Conservation (phyloP, 108 stramenopile genomes). For the Nitzschia sp. region DNA sequence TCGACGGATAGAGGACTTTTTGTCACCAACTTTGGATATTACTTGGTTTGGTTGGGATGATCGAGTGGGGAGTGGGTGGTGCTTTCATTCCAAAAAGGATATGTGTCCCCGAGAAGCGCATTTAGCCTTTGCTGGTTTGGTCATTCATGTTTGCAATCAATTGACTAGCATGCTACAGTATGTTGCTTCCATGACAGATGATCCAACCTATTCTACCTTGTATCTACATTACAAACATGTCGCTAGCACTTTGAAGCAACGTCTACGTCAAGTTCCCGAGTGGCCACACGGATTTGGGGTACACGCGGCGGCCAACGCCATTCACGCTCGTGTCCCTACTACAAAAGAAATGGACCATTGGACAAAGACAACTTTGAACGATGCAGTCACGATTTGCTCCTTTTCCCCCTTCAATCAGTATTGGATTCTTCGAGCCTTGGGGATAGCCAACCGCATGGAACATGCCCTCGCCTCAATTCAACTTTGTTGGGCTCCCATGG, state of each 20-base stretch:
- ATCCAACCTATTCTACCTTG: not conserved
- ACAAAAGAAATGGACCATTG: slow-evolving; percentile 23
- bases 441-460: slow-evolving; percentile 35
- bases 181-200: not conserved
- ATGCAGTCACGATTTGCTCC: slow-evolving; percentile 36
- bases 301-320: slow-evolving; percentile 44
- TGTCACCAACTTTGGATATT: slow-evolving; percentile 34
- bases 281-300: slow-evolving; percentile 33
- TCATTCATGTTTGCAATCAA: slow-evolving; percentile 37
- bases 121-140: slow-evolving; percentile 39
- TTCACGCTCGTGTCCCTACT: slow-evolving; percentile 28
- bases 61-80: slow-evolving; percentile 47
- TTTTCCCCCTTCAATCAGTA: slow-evolving; percentile 48
- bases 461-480: slow-evolving; percentile 37
- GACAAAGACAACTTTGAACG: slow-evolving; percentile 29
- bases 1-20: slow-evolving; percentile 32
- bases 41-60: slow-evolving; percentile 56
- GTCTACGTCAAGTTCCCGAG: slow-evolving; percentile 21
- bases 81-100: slow-evolving; percentile 41
- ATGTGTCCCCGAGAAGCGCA: slow-evolving; percentile 33
- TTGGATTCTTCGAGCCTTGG: slow-evolving; percentile 43
- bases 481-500: slow-evolving; percentile 42
- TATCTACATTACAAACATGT: not conserved
- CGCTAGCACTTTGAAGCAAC: slow-evolving; percentile 6
- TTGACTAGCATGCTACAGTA: slow-evolving; percentile 9